Base-by-base conservation (phyloP, 2,329 filamentous ascomycete species). In the Talaromyces sp. region DNA sequence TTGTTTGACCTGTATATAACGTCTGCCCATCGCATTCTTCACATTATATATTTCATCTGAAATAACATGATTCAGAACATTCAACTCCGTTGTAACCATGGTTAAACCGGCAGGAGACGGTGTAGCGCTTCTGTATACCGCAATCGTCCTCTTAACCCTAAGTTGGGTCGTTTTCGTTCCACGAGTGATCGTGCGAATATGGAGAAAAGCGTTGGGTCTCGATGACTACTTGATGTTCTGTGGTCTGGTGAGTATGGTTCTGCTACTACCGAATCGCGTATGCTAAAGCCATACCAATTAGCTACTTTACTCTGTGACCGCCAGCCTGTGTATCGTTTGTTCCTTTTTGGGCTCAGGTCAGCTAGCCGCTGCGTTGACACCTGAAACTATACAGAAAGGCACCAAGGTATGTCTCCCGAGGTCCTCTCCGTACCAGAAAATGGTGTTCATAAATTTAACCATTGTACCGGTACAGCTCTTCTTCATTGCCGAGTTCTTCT, bases 401-500 rank as follows among this genome's bases (percentile, higher is more conserved):
- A 63, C 60, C 31, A 63, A 63, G 48, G 60, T 63, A 56, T 33
- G 22, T 56, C 27, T 31, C 5, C 27, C 27, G 27, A 31, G 27
- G n/a, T 11, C 3, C 22, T n/a, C 31, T 39, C 22, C 10, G 11
- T 14, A 3, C 31, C 52, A 56, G 16, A 16, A 31, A 50, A 27
- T 35, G 13, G 35, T 10, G 27, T 31, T 31, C 27, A 5, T 1
- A 31, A 6, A 31, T 31, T 6, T 31, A 31, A 31, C 27, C 4
- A 8, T 11, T 37, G 22, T 22, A 22, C 22, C 22, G 13, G 35
- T 37, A 37, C 2, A 37, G 59, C 59, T 63, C 19, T 63, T 63
- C 24, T 63, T 63, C 37, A 63, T 63, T 41, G 60, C 60, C n/a
- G 60, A 63, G 22, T 63, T 63, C 37, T 63, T 63, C 60, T 63